Percentiles rank a stretch among this genome's conserved stretches.
phyloP scores from a whole-genome alignment of 805 yeast species.

The Candida ortonii region DNA sequence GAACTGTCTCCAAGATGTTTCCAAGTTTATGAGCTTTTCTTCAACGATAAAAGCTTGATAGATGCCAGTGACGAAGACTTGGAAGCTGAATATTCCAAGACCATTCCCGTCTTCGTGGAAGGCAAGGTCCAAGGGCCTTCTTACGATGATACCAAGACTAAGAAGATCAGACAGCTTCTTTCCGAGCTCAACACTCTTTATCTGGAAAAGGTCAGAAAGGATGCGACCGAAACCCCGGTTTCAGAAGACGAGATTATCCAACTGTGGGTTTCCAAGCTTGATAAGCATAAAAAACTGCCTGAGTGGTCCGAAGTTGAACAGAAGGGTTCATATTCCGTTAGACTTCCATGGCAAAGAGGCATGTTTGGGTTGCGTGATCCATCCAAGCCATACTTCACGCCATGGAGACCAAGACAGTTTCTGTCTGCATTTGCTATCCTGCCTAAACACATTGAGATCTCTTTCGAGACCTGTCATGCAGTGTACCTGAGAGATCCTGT shows the following conservation, averaged over 20 bases:
- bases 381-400: constrained; percentile 83
- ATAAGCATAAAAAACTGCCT: constrained; percentile 40
- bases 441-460: constrained; percentile 89
- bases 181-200: constrained; percentile 34
- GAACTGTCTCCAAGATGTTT: constrained; percentile 32
- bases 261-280: constrained; percentile 48
- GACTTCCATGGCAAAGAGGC: constrained; percentile 78
- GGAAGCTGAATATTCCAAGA: constrained; percentile 51
- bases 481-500: constrained; percentile 96
- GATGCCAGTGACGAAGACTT: constrained; percentile 32
- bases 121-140: constrained; percentile 30
- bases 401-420: constrained; percentile 95
- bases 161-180: constrained; percentile 32
- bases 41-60: constrained; percentile 22
- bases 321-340: constrained; percentile 38
- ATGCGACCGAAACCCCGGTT: constrained; percentile 24
- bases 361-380: constrained; percentile 80
- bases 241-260: constrained; percentile 28
- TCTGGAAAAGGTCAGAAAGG: constrained; percentile 32
- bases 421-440: constrained; percentile 87
- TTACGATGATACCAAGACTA: constrained; percentile 30
- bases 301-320: constrained; percentile 33
- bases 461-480: constrained; percentile 91
- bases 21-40: constrained; percentile 34
- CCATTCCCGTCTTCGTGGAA: constrained; percentile 31